phyloP scores from a whole-genome alignment of 176 grass and related monocot genomes.

The Triticum turgidum region DNA sequence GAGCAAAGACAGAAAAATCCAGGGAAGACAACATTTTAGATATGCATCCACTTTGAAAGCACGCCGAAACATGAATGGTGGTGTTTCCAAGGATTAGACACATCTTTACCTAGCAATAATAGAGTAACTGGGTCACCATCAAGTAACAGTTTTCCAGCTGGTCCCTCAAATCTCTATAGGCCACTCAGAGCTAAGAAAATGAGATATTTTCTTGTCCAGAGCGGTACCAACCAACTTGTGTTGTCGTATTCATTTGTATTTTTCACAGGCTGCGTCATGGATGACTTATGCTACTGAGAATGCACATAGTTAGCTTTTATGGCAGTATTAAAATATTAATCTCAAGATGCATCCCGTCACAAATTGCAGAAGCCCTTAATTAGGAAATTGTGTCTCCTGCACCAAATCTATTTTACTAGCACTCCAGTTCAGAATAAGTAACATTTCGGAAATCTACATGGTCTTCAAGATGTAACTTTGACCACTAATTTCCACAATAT shows the following conservation, averaged over 20 bases:
- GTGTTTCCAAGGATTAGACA: conserved; percentile 16
- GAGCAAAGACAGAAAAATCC: conserved; percentile 18
- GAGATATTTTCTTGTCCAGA: conserved; percentile 28
- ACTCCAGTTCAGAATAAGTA: background rate
- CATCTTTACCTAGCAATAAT: conserved; percentile 15
- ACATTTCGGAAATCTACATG: background rate
- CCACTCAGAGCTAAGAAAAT: conserved; percentile 14
- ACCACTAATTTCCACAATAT: too few species aligned
- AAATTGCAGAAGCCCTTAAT: conserved; percentile 13
- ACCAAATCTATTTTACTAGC: background rate
- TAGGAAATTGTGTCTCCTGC: background rate
- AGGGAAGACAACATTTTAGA: background rate
- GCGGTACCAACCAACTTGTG: conserved; percentile 26
- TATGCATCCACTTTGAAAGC: conserved; percentile 10
- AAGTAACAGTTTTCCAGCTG: conserved; percentile 22
- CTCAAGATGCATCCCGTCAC: background rate
- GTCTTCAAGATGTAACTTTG: too few species aligned
- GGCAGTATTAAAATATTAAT: conserved; percentile 21
- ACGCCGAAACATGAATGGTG: conserved; percentile 8
- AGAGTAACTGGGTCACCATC: conserved; percentile 20
- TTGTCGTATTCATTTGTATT: conserved; percentile 33
- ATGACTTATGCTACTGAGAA: conserved; percentile 14
- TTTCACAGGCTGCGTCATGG: conserved; percentile 2
- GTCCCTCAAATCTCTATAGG: conserved; percentile 9
- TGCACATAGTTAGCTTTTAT: conserved; percentile 15